Evolutionary conservation across 345 rosid genomes (phyloP), one percentile per base, ranked within the genome.

Genomic region (Reutealis trisperma): DNA sequence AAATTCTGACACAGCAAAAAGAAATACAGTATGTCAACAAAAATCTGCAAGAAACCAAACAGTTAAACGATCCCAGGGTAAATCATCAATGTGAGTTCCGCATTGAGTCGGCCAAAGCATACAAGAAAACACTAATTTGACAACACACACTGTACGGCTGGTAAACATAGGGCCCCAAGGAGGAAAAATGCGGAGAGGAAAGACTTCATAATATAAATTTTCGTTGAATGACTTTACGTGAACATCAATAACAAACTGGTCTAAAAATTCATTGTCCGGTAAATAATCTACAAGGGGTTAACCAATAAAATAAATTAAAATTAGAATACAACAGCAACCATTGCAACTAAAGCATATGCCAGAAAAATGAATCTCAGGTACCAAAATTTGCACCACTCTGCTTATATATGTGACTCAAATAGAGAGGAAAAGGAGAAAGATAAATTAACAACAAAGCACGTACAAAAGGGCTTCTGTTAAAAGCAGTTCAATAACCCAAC

Each of bases 391-490:
- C 78, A 37, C 79, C 80, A 77, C 42, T 83, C 74, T 79, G 79
- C 77, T 75, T 72, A 72, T 74, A 77, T 74, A 68, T 76, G 25
- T 32, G 80, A 76, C 54, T 74, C 9, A 21, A 55, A 79, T 70
- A 55, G 19, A 19, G 30, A 32, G 16, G 63, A 34, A 25, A 18
- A 52, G 52, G 19, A 32, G 44, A 69, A 82, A 79, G 72, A 88
- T 85, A 77, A 78, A 80, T 76, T 78, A 80, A 86, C 71, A 70
- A 42, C 78, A 70, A 79, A 84, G 81, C 78, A 76, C 84, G 80
- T 82, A 84, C 77, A 82, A 79, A 83, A 75, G 80, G 81, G 74
- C 83, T 79, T 70, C 83, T 63, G 85, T 78, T 67, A 41, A 75
- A 68, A 71, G 78, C 80, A 86, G 77, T 74, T 67, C 74, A 63